Percentiles rank a stretch among this genome's conserved stretches.
Conservation (phyloP, 495 filamentous ascomycete genomes). For the Penicillium silybi region DNA sequence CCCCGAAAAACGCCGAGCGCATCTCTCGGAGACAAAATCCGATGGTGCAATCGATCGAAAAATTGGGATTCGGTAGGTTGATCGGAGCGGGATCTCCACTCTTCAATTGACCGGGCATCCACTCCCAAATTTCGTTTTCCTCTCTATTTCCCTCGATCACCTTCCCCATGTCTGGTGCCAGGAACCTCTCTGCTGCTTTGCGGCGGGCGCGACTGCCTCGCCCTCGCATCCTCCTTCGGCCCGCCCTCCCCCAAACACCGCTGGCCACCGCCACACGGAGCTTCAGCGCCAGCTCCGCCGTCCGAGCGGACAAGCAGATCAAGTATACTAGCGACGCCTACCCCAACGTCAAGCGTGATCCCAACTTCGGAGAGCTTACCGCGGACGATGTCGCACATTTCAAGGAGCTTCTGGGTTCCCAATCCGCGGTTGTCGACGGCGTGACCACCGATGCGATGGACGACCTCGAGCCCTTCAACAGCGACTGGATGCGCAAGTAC, state of each 20-base stretch:
- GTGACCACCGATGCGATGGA: constrained; percentile 65
- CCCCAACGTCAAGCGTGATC: constrained; percentile 75
- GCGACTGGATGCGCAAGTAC: constrained; percentile 99
- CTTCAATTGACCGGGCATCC: constrained; percentile 7
- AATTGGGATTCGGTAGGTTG: constrained; percentile 6
- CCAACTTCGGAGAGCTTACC: constrained; percentile 64
- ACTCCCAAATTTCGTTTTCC: constrained; percentile 15
- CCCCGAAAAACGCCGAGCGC: constrained; percentile 14
- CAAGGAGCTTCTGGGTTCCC: constrained; percentile 65
- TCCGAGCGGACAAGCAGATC: constrained; percentile 43
- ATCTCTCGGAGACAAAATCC: constrained; percentile 9
- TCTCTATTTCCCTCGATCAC: constrained; percentile 1
- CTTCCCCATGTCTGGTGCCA: constrained; percentile 34
- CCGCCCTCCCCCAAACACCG: constrained; percentile 19
- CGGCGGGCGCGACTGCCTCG: constrained; percentile 40
- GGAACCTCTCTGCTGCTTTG: constrained; percentile 36
- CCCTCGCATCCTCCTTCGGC: constrained; percentile 24
- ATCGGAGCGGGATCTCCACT: constrained; percentile 27
- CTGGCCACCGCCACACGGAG: constrained; percentile 23
- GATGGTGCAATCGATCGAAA: constrained; percentile 1
- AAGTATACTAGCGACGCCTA: constrained; percentile 81
- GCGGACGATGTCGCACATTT: constrained; percentile 78
- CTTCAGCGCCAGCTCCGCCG: constrained; percentile 33
- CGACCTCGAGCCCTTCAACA: constrained; percentile 90
- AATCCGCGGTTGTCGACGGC: constrained; percentile 80